Conservation (phyloP, 179 eudicot species). For the Spergularia azorica region DNA sequence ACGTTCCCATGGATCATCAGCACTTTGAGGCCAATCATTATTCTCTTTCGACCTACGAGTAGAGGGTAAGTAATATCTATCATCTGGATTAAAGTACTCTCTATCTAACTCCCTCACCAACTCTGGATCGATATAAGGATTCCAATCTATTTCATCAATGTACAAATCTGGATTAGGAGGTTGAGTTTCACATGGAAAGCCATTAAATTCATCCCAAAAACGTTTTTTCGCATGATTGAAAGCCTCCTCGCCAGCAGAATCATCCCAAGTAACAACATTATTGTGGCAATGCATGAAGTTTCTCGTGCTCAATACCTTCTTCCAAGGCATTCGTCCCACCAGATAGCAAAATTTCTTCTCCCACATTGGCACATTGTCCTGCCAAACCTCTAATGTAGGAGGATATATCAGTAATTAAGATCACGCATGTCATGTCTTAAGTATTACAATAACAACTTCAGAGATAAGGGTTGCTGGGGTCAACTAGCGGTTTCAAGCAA, state of each 20-base stretch:
- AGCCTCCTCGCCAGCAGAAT: conserved; percentile 49
- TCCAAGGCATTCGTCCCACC: conserved; percentile 51
- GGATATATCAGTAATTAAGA: conserved; percentile 24
- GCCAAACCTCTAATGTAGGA: conserved; percentile 44
- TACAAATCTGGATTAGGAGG: conserved; percentile 49
- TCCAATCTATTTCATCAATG: conserved; percentile 52
- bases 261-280: conserved; percentile 46
- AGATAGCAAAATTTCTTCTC: conserved; percentile 58
- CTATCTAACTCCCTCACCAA: conserved; percentile 36
- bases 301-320: conserved; percentile 44
- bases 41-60: conserved; percentile 2
- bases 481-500: background rate
- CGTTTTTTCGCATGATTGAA: conserved; percentile 42
- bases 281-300: conserved; percentile 32
- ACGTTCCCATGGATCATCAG: conserved; percentile 27
- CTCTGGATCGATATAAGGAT: conserved; percentile 42
- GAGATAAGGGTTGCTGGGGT: background rate
- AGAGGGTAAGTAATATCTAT: conserved; percentile 32
- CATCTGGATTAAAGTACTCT: conserved; percentile 43
- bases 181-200: conserved; percentile 31
- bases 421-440: conserved; percentile 13
- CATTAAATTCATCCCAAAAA: conserved; percentile 42
- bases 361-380: conserved; percentile 61
- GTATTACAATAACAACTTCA: background rate
- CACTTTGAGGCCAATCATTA: conserved; percentile 25